Evolutionary conservation across 306 rosid genomes (phyloP).

Genomic region (Urtica urens): DNA sequence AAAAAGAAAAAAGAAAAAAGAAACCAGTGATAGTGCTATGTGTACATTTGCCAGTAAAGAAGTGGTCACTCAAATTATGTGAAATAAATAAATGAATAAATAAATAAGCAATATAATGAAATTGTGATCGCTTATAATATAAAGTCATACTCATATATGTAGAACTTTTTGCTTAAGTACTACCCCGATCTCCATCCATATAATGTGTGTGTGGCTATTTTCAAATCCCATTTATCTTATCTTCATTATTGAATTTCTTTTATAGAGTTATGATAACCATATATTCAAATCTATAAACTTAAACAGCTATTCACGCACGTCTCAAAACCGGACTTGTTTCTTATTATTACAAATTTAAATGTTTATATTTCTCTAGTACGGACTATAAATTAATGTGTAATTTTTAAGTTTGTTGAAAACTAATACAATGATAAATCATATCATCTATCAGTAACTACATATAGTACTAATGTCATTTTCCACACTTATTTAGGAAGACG

Average conservation of each 20-base stretch:
- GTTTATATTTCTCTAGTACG: too few relatives aligned
- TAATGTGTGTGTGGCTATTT: constrained; percentile 16
- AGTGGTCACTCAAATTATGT: constrained; percentile 25
- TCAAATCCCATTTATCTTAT: constrained; percentile 19
- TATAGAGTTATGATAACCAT: too few relatives aligned
- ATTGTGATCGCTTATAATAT: constrained; percentile 1
- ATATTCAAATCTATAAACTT: too few relatives aligned
- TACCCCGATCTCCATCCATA: constrained; percentile 22
- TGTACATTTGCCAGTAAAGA: constrained; percentile 12
- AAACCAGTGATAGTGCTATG: background rate
- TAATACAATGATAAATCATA: too few relatives aligned
- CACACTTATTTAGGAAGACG: too few relatives aligned
- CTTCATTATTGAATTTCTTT: constrained; percentile 22
- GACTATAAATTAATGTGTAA: too few relatives aligned
- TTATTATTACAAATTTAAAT: too few relatives aligned
- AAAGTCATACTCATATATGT: background rate
- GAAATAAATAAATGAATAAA: background rate
- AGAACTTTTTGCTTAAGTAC: constrained; percentile 11
- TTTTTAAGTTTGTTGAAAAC: too few relatives aligned
- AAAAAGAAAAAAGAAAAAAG: constrained; percentile 9
- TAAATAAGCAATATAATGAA: constrained; percentile 1
- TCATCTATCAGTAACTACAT: too few relatives aligned
- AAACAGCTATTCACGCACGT: too few relatives aligned
- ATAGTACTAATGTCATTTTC: too few relatives aligned
- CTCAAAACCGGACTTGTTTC: too few relatives aligned